phyloP scores from a whole-genome alignment of 148 eudicot genomes.

The Dianthus caryophyllus region DNA sequence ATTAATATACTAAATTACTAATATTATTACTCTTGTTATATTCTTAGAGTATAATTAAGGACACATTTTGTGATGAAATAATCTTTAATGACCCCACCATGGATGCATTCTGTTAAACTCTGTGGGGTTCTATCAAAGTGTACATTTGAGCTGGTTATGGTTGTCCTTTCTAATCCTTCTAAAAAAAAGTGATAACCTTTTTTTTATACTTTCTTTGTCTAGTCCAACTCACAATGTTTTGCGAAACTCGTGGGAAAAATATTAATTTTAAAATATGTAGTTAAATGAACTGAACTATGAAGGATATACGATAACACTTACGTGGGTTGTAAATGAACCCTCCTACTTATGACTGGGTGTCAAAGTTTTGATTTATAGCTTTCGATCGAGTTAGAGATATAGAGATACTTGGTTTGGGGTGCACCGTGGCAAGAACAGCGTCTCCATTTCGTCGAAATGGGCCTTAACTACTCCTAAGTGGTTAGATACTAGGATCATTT shows the following conservation, averaged over 20 bases:
- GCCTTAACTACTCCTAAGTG: background rate
- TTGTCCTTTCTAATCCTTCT: slow-evolving; percentile 30
- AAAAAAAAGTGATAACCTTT: slow-evolving; percentile 22
- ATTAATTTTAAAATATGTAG: too few species aligned
- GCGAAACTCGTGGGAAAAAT: too few species aligned
- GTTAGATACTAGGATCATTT: slow-evolving; percentile 13
- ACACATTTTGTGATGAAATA: slow-evolving; percentile 25
- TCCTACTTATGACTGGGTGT: too few species aligned
- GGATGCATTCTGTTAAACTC: slow-evolving; percentile 26
- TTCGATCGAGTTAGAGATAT: too few species aligned
- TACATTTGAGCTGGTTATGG: slow-evolving; percentile 33
- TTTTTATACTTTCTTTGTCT: slow-evolving; percentile 16
- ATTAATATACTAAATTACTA: too few species aligned
- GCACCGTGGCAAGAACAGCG: too few species aligned
- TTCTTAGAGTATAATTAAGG: slow-evolving; percentile 26
- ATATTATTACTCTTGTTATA: slow-evolving; percentile 12
- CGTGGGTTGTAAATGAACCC: too few species aligned
- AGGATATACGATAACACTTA: background rate
- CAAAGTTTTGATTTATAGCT: too few species aligned
- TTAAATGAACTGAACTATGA: too few species aligned
- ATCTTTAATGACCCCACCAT: slow-evolving; percentile 36
- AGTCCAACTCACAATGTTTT: too few species aligned
- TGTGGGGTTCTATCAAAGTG: slow-evolving; percentile 42
- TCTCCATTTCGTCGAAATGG: too few species aligned
- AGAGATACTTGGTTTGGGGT: too few species aligned